Evolutionary conservation across 345 rosid species (phyloP).

Genomic region (Lagerstroemia speciosa): DNA sequence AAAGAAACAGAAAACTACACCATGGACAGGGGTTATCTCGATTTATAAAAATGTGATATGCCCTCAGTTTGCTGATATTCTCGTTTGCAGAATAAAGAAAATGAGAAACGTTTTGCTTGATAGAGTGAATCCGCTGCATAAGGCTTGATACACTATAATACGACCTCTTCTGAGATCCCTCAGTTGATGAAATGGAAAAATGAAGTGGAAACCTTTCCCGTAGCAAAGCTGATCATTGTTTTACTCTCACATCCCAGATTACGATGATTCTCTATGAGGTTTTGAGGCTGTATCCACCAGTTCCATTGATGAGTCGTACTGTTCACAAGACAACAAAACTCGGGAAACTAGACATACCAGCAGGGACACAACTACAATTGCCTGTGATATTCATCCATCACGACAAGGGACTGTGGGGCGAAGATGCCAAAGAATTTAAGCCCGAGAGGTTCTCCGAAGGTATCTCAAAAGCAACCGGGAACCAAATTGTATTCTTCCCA

Average conservation of each 20-base stretch:
- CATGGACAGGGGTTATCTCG: too few species aligned
- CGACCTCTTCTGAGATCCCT: too few species aligned
- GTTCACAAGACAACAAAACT: slow-evolving; percentile 4
- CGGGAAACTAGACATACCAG: slow-evolving; percentile 7
- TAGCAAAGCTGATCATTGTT: background rate
- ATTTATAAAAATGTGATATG: too few species aligned
- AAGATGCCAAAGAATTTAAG: slow-evolving; percentile 15
- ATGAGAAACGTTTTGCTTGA: too few species aligned
- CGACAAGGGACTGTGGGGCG: slow-evolving; percentile 9
- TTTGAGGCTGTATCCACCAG: slow-evolving; percentile 12
- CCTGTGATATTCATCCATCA: slow-evolving; percentile 13
- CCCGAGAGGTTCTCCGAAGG: slow-evolving; percentile 14
- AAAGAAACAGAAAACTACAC: too few species aligned
- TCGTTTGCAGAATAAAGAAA: too few species aligned
- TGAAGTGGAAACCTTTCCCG: too few species aligned
- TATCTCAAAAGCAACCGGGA: slow-evolving; percentile 7
- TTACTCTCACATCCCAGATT: slow-evolving; percentile 3
- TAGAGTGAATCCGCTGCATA: too few species aligned
- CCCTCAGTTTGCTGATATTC: too few species aligned
- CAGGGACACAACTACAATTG: background rate
- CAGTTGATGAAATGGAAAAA: too few species aligned
- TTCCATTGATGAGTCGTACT: background rate
- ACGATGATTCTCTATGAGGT: slow-evolving; percentile 18
- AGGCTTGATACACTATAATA: too few species aligned
- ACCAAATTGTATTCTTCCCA: slow-evolving; percentile 9